Conservation (phyloP, 1,284 basidiomycete species). For the Microbotryum violaceum region DNA sequence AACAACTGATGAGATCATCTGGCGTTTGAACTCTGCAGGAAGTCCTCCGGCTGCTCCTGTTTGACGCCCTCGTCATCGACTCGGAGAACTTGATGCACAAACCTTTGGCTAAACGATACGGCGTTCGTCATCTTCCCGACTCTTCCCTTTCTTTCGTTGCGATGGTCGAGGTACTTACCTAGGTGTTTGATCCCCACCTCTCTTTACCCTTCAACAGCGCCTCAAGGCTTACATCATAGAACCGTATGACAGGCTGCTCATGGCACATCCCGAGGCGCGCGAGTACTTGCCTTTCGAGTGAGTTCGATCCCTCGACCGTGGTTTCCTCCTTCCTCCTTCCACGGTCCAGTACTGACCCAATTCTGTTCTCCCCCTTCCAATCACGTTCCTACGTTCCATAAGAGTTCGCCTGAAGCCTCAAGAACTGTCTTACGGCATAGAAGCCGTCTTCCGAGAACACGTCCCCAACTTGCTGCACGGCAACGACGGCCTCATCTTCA, state of each 20-base stretch:
- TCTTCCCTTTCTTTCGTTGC: neutral
- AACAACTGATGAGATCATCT: constrained; percentile 2
- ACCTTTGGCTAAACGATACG: constrained; percentile 78
- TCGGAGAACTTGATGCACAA: constrained; percentile 78
- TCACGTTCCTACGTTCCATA: neutral
- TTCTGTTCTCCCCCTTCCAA: neutral
- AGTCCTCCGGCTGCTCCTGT: constrained; percentile 73
- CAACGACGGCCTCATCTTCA: constrained; percentile 96
- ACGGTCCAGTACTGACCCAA: too few relatives aligned
- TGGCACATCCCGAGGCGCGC: constrained; percentile 58
- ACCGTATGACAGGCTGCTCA: constrained; percentile 66
- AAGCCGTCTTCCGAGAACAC: constrained; percentile 72
- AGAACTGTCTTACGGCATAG: constrained; percentile 78
- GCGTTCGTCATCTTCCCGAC: constrained; percentile 51
- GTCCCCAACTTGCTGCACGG: constrained; percentile 86
- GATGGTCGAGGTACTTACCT: neutral
- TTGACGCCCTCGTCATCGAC: constrained; percentile 86
- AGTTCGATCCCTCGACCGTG: constrained; percentile 38
- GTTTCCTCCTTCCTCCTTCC: neutral
- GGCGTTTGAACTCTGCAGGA: constrained; percentile 48
- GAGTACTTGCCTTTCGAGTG: constrained; percentile 74
- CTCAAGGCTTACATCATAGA: constrained; percentile 73
- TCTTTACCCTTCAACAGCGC: constrained; percentile 50
- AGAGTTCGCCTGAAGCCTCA: constrained; percentile 84
- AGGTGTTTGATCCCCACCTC: neutral